Evolutionary conservation across 2,329 filamentous ascomycete genomes (phyloP).

Genomic region (Teratosphaeriaceae sp.): DNA sequence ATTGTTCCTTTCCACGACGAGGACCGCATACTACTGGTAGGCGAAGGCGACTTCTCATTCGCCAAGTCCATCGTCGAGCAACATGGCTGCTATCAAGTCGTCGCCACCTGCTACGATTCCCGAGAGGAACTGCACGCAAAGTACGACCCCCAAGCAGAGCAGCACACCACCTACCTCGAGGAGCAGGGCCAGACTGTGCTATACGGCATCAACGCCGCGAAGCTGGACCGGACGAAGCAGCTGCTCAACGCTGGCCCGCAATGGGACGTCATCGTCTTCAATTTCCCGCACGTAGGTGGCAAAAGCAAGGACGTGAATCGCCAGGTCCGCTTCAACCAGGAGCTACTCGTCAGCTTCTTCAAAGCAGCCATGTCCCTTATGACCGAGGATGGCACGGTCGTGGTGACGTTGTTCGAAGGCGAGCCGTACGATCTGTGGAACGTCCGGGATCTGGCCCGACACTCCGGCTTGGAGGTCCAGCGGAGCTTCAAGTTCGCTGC

Average conservation of each 20-base stretch:
- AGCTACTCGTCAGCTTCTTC: conserved; percentile 66
- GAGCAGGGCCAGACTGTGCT: conserved; percentile 43
- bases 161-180: conserved; percentile 51
- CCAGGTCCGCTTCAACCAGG: conserved; percentile 88
- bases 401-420: conserved; percentile 87
- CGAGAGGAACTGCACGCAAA: conserved; percentile 57
- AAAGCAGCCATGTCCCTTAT: conserved; percentile 47
- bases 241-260: conserved; percentile 33
- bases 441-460: conserved; percentile 75
- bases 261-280: conserved; percentile 82
- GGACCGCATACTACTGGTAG: conserved; percentile 67
- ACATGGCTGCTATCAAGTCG: conserved; percentile 60
- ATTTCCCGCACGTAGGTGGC: conserved; percentile 94
- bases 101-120: conserved; percentile 63
- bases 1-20: conserved; percentile 61
- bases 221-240: conserved; percentile 43
- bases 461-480: conserved; percentile 63
- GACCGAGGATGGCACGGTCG: conserved; percentile 52
- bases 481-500: conserved; percentile 64
- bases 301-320: conserved; percentile 89
- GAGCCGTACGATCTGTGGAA: conserved; percentile 97
- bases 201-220: conserved; percentile 62
- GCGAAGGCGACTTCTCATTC: conserved; percentile 77
- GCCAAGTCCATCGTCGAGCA: conserved; percentile 58
- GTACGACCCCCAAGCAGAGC: conserved; percentile 57